Conservation (phyloP, 192 early-diverging fungal genomes). For the Funneliformis mosseae region DNA sequence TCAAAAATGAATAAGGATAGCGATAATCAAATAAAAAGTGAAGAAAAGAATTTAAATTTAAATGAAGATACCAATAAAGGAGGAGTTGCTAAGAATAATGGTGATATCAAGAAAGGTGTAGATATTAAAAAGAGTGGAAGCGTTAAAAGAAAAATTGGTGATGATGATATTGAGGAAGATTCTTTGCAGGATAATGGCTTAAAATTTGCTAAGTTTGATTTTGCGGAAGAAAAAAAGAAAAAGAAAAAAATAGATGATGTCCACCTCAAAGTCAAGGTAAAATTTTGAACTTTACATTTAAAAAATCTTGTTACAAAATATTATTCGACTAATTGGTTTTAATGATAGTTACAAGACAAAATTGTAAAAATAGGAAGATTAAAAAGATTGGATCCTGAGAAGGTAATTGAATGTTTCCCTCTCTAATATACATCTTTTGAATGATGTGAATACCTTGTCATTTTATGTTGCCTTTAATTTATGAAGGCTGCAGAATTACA, state of each 20-base stretch:
- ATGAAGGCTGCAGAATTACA: conserved; percentile 60
- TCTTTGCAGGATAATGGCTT: conserved; percentile 62
- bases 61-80: conserved; percentile 38
- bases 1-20: conserved; percentile 14
- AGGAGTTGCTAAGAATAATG: conserved; percentile 35
- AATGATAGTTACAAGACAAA: conserved; percentile 61
- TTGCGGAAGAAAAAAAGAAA: conserved; percentile 66
- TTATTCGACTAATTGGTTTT: background rate
- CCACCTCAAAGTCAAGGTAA: conserved; percentile 64
- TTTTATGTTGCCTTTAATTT: conserved; percentile 1
- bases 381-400: conserved; percentile 60
- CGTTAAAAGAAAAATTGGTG: conserved; percentile 55
- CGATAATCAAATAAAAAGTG: conserved; percentile 66
- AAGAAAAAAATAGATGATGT: conserved; percentile 64
- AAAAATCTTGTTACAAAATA: background rate
- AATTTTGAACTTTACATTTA: background rate
- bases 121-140: conserved; percentile 49
- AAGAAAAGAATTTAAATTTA: conserved; percentile 44
- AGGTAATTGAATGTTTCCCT: conserved; percentile 45
- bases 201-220: conserved; percentile 68
- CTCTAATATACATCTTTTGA: background rate
- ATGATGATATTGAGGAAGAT: conserved; percentile 46
- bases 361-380: conserved; percentile 77
- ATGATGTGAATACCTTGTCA: background rate
- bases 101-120: conserved; percentile 36